Evolutionary conservation across 2,329 filamentous ascomycete species (phyloP).

Genomic region (Fusarium hainanense): DNA sequence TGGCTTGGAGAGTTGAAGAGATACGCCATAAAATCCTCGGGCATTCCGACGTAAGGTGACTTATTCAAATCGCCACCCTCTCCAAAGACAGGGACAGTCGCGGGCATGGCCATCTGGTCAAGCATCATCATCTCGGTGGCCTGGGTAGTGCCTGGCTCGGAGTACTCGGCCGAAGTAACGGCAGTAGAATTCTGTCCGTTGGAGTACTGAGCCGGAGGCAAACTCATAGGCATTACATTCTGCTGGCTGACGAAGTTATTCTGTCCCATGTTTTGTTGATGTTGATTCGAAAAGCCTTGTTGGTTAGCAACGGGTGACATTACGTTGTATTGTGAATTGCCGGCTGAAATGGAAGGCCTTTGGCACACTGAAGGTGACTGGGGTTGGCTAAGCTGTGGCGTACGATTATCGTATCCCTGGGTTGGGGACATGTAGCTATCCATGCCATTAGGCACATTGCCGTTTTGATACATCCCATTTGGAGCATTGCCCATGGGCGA

Average conservation of each 20-base stretch:
- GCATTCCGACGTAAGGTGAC: conserved; percentile 84
- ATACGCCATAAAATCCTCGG: conserved; percentile 88
- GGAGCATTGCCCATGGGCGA: conserved; percentile 60
- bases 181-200: conserved; percentile 47
- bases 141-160: conserved; percentile 58
- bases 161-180: conserved; percentile 56
- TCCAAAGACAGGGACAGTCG: conserved; percentile 87
- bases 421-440: conserved; percentile 58
- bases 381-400: conserved; percentile 39
- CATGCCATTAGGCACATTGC: conserved; percentile 48
- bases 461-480: conserved; percentile 47
- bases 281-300: conserved; percentile 61
- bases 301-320: conserved; percentile 64
- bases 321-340: conserved; percentile 61
- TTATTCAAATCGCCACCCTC: conserved; percentile 81
- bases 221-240: conserved; percentile 70
- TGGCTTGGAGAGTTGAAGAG: conserved; percentile 71
- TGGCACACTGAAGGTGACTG: conserved; percentile 56
- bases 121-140: conserved; percentile 68
- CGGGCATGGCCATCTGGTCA: conserved; percentile 71
- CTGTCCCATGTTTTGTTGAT: conserved; percentile 60
- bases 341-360: conserved; percentile 60
- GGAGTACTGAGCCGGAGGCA: conserved; percentile 70
- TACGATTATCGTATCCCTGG: conserved; percentile 48
- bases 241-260: conserved; percentile 67